These are phyloP conservation scores for Aureobasidium sp. DNA, from an alignment of 2,329 filamentous ascomycete genomes.

Conservation along the genomic window DNA sequence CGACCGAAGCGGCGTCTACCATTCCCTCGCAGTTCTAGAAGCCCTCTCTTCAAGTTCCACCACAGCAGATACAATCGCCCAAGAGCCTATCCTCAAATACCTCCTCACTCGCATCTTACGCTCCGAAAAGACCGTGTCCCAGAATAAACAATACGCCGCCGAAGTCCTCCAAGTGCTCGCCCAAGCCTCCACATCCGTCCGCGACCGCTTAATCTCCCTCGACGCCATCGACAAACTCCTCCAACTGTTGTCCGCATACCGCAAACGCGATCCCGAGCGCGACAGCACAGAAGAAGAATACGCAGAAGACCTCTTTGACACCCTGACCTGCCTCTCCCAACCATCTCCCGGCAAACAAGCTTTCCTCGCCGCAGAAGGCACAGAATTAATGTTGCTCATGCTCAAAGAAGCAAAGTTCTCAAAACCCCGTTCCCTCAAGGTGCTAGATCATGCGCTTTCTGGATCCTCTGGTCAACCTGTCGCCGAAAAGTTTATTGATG, in stretches of 20 bases:
- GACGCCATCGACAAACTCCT: constrained; percentile 75
- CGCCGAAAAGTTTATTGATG: constrained; percentile 72
- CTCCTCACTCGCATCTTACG: constrained; percentile 66
- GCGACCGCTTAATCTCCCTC: constrained; percentile 49
- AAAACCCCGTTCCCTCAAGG: constrained; percentile 69
- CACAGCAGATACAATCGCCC: constrained; percentile 65
- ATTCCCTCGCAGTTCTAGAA: constrained; percentile 74
- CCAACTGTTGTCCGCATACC: constrained; percentile 76
- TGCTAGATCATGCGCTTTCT: constrained; percentile 74
- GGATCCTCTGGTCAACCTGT: constrained; percentile 51
- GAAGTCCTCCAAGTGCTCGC: constrained; percentile 86
- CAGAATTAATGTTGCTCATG: constrained; percentile 89
- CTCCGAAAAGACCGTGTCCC: constrained; percentile 58
- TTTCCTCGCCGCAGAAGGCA: constrained; percentile 82
- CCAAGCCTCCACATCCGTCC: constrained; percentile 64
- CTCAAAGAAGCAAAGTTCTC: constrained; percentile 80
- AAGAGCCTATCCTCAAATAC: constrained; percentile 68
- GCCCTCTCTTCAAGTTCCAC: constrained; percentile 68
- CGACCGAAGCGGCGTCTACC: constrained; percentile 80
- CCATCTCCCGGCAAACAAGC: constrained; percentile 67
- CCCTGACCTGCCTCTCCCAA: constrained; percentile 72
- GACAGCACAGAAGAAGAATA: constrained; percentile 90
- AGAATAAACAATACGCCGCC: constrained; percentile 93
- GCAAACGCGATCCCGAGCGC: constrained; percentile 76
- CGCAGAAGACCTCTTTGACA: constrained; percentile 88